Evolutionary conservation across 306 rosid genomes (phyloP).

Genomic region (Quercus mongolica): DNA sequence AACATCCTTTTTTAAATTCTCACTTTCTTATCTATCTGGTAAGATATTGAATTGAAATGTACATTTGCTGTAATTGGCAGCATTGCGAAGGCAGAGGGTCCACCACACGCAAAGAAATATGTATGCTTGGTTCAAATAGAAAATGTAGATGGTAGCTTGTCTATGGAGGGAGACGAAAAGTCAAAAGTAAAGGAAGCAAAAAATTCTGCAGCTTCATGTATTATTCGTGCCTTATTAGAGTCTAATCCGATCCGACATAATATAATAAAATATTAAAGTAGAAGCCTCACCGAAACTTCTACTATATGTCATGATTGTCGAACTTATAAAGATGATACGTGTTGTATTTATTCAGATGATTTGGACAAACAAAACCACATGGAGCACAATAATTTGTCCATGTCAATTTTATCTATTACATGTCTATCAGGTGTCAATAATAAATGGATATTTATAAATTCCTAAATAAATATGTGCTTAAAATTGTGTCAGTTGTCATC

Average conservation of each 20-base stretch:
- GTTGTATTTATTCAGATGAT: too few species aligned
- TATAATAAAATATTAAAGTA: too few species aligned
- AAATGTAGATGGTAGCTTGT: conserved; percentile 19
- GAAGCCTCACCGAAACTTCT: too few species aligned
- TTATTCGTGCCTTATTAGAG: conserved; percentile 50
- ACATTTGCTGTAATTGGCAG: conserved; percentile 35
- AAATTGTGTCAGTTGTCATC: too few species aligned
- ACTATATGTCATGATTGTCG: too few species aligned
- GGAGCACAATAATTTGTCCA: too few species aligned
- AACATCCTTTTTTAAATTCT: neutral
- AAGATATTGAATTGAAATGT: neutral
- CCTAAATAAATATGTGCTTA: too few species aligned
- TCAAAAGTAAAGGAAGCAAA: conserved; percentile 49
- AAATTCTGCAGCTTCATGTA: conserved; percentile 67
- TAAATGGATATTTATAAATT: too few species aligned
- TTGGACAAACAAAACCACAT: too few species aligned
- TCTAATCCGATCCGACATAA: neutral
- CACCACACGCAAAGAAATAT: conserved; percentile 49
- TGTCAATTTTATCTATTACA: too few species aligned
- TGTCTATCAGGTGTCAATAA: too few species aligned
- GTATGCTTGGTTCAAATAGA: conserved; percentile 41
- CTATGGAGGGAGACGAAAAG: conserved; percentile 35
- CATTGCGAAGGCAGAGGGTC: conserved; percentile 48
- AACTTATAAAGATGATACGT: too few species aligned
- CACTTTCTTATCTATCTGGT: neutral